Base-by-base conservation (phyloP, 2,329 filamentous ascomycete genomes). In the Colletotrichum viniferum region DNA sequence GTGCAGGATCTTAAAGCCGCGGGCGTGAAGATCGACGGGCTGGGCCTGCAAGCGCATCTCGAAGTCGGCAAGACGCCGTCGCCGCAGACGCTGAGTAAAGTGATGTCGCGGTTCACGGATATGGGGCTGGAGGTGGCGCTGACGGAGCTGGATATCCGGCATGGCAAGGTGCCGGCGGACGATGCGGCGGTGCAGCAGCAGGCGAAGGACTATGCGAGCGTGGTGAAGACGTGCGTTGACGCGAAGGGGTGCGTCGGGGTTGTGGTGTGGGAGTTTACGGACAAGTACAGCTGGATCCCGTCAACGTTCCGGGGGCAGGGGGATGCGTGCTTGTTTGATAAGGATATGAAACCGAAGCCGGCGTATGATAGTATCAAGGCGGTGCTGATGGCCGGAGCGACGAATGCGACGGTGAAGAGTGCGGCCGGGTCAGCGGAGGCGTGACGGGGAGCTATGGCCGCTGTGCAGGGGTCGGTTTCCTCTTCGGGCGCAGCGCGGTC, bases 61-160 rank as follows among this genome's bases (percentile, higher is more conserved):
- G 81, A 81, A 34, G 82, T 83, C 36, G 88, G 87, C 71, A 82
- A 83, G 21, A 87, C 88, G 72, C 83, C 81, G 52, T 86, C 81
- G 36, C 85, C 86, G 76, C 81, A 83, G 28, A 84, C 86, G 4
- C 85, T 86, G 7, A 84, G 79, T 5, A 88, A 89, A n/a, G 85
- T 93, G 73, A 84, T 88, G 78, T 83, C 84, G 2, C 86, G 93
- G n/a, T 91, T 89, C 38, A 82, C 81, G 12, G 84, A 87, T 4
- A 87, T 86, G 16, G 82, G 86, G 14, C 81, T 82, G 38, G 91
- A 94, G 79, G 88, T 93, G 36, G 92, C 92, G 8, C 87, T 94
- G 58, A 94, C 92, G 3, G 92, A 94, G 84, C 86, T 94, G 24
- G 93, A 95, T 80, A 94, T 95, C 79, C 87, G 88, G 63, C 85